Evolutionary conservation across 177 flowering plant genomes (phyloP).

Genomic region (Vitis hybrid): DNA sequence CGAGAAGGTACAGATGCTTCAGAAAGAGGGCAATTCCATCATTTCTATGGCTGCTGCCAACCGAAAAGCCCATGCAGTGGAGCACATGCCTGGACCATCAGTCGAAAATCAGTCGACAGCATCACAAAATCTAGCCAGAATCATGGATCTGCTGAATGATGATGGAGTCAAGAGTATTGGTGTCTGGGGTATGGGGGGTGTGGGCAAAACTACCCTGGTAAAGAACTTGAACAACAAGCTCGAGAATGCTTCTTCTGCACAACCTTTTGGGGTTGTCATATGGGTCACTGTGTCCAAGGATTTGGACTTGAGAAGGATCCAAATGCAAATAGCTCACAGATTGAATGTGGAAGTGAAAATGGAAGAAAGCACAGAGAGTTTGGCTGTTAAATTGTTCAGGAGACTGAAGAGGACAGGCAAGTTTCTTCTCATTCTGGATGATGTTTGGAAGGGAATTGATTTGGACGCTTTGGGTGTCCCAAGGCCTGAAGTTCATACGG

Average conservation of each 20-base stretch:
- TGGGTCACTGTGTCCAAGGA: constrained; percentile 4
- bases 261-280: constrained; percentile 18
- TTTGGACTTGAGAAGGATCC: not conserved
- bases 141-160: constrained; percentile 3
- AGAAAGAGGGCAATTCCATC: too few species aligned
- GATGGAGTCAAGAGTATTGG: constrained; percentile 14
- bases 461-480: constrained; percentile 20
- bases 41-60: too few species aligned
- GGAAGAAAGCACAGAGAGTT: not conserved
- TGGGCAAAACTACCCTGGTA: constrained; percentile 24
- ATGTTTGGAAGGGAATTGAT: constrained; percentile 24
- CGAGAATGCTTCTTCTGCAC: not conserved
- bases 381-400: not conserved
- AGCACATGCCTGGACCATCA: constrained; percentile 15
- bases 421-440: constrained; percentile 28
- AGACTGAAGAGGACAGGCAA: not conserved
- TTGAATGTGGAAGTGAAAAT: too few species aligned
- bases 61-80: constrained; percentile 10
- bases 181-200: constrained; percentile 28
- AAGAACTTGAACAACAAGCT: constrained; percentile 22
- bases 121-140: not conserved
- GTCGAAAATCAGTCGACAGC: constrained; percentile 14
- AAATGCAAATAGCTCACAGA: too few species aligned
- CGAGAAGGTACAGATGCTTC: too few species aligned
- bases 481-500: not conserved